Base-by-base conservation (phyloP, 2,329 filamentous ascomycete species). In the Xylariaceae sp. region DNA sequence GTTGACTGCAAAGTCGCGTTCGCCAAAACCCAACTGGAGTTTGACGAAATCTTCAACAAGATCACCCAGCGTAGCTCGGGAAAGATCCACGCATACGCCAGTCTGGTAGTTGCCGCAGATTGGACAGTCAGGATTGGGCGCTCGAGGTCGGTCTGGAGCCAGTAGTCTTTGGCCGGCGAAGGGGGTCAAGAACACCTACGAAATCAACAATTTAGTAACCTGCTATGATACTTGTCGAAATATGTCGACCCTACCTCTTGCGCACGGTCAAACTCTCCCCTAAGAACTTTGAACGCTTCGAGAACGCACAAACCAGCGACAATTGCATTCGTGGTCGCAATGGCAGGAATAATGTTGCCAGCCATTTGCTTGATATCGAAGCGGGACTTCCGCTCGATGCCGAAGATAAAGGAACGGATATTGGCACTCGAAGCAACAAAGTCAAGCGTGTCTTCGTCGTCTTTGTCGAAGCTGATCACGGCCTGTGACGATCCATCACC, bases 361-460 rank as follows among this genome's bases (percentile, higher is more conserved):
- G 94, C 94, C 93, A 97, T 99, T 75, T 99, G 89, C 77, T 99
- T 99, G 69, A 94, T 92, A 71, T 97, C 92, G 70, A 97, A 99
- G 60, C 95, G 91, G 18, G 92, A 96, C 73, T 91, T 93, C 3
- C 80, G 77, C 56, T 93, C 89, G 59, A 99, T 96, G 58, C 87
- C 88, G 71, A 99, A 99, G n/a, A 96, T 82, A 23, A 84, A 80
- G 0, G 93, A 94, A 50, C 94, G 85, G 23, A 99, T 83, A 69
- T 99, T 99, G 35, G 93, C 91, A 66, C 88, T 90, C 0, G 94
- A 86, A 0, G 92, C 84, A 5, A 99, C 94, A 72, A 99, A 97
- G 71, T 99, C 92, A 6, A 99, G 80, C 0, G 93, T 97, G 71
- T 97, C 93, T 41, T 88, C 85, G 69, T 99, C 94, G 71, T 99